Evolutionary conservation across 768 basidiomycete species (phyloP).

Genomic region (Omphalotus guepiniiformis): DNA sequence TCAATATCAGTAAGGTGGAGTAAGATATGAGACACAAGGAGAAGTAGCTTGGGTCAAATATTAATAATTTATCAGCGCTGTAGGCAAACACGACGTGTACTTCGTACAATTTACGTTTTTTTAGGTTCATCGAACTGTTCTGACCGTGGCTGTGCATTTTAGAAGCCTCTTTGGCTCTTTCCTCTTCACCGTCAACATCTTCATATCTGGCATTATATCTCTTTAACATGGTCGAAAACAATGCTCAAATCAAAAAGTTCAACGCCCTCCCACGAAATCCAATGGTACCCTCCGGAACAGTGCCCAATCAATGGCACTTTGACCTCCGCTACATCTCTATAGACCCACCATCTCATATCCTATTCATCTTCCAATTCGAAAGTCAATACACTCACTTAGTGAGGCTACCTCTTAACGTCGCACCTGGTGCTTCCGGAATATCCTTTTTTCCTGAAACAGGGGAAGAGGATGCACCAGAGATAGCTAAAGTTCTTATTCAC

Average conservation of each 20-base stretch:
- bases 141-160: too few species aligned
- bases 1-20: too few species aligned
- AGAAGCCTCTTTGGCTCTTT: too few species aligned
- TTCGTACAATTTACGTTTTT: too few species aligned
- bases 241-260: conserved; percentile 19
- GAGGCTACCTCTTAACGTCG: conserved; percentile 17
- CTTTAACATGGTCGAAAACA: too few species aligned
- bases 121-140: too few species aligned
- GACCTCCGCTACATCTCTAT: conserved; percentile 31
- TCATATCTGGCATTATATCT: too few species aligned
- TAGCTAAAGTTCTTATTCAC: conserved; percentile 25
- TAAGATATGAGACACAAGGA: too few species aligned
- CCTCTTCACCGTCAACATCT: too few species aligned
- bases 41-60: too few species aligned
- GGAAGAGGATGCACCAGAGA: conserved; percentile 24
- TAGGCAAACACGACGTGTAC: too few species aligned
- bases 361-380: conserved; percentile 26
- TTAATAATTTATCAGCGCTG: too few species aligned
- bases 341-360: conserved; percentile 27
- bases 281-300: conserved; percentile 15
- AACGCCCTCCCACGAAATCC: conserved; percentile 21
- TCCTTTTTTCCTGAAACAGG: conserved; percentile 29
- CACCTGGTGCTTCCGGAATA: conserved; percentile 12
- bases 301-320: conserved; percentile 30
- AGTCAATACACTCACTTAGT: conserved; percentile 21